Evolutionary conservation across 768 basidiomycete genomes (phyloP).

Genomic region (Mycena amicta): DNA sequence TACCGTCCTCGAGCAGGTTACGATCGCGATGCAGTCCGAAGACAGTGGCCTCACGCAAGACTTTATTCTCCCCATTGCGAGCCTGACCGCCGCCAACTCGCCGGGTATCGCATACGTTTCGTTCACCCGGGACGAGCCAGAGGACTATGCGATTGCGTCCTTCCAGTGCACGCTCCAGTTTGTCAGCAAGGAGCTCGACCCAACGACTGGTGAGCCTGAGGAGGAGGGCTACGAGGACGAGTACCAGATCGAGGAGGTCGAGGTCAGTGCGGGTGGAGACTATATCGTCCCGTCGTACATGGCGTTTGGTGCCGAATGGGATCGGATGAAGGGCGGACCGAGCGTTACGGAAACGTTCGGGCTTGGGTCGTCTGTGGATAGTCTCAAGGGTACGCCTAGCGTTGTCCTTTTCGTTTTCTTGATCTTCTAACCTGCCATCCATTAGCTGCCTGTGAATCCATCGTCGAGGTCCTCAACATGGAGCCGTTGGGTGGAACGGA

Average conservation of each 20-base stretch:
- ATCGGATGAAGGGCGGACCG: conserved; percentile 77
- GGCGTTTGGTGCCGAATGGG: conserved; percentile 95
- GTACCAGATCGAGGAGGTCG: conserved; percentile 95
- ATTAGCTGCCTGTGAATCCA: conserved; percentile 92
- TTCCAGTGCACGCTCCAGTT: conserved; percentile 94
- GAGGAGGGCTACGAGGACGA: conserved; percentile 99
- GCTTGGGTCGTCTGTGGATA: conserved; percentile 82
- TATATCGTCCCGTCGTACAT: conserved; percentile 96
- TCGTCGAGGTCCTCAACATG: conserved; percentile 96
- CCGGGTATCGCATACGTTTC: conserved; percentile 92
- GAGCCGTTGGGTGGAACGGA: conserved; percentile 93
- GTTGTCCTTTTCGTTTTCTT: conserved; percentile 12
- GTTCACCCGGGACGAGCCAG: conserved; percentile 81
- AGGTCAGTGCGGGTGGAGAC: conserved; percentile 88
- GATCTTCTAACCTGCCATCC: conserved; percentile 18
- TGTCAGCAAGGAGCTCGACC: conserved; percentile 96
- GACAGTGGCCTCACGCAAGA: conserved; percentile 85
- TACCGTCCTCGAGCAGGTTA: conserved; percentile 91
- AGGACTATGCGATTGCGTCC: conserved; percentile 76
- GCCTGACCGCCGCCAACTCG: conserved; percentile 67
- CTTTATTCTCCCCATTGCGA: conserved; percentile 86
- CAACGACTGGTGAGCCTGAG: conserved; percentile 92
- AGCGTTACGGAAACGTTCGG: conserved; percentile 91
- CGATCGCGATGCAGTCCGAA: conserved; percentile 84
- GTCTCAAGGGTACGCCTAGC: conserved; percentile 89